Conservation (phyloP, 352 stramenopile species). For the Peronospora farinosa region DNA sequence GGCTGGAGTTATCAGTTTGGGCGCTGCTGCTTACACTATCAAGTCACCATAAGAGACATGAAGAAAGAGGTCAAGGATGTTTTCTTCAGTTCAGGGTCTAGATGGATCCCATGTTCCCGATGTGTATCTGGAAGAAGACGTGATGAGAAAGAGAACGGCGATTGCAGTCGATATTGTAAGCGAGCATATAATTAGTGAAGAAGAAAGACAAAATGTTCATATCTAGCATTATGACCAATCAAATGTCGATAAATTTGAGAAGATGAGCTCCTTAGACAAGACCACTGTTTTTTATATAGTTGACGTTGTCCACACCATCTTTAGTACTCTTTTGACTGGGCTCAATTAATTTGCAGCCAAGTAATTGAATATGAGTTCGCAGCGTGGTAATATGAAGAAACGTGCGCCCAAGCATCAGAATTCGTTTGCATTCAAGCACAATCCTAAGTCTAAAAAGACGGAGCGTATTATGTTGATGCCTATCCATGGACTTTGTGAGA, state of each 20-base stretch:
- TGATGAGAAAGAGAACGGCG: too few relatives aligned
- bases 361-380: conserved; percentile 64
- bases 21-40: conserved; percentile 45
- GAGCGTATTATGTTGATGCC: conserved; percentile 87
- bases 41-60: conserved; percentile 27
- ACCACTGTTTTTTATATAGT: too few relatives aligned
- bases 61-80: conserved; percentile 5
- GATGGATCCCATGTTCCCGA: background rate
- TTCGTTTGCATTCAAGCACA: conserved; percentile 96
- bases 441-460: conserved; percentile 97
- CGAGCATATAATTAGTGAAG: too few relatives aligned
- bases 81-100: background rate
- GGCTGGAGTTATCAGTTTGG: conserved; percentile 41
- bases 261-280: too few relatives aligned
- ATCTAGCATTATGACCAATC: too few relatives aligned
- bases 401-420: conserved; percentile 95
- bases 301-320: background rate
- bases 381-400: conserved; percentile 82
- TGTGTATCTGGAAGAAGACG: background rate
- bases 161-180: too few relatives aligned
- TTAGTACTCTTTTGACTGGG: conserved; percentile 16
- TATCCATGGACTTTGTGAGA: conserved; percentile 90
- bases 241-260: too few relatives aligned
- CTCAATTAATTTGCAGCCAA: conserved; percentile 8
- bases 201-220: too few relatives aligned